These are phyloP conservation scores for Collybiopsis confluens DNA, from an alignment of 768 basidiomycete genomes.

Conservation along the genomic window DNA sequence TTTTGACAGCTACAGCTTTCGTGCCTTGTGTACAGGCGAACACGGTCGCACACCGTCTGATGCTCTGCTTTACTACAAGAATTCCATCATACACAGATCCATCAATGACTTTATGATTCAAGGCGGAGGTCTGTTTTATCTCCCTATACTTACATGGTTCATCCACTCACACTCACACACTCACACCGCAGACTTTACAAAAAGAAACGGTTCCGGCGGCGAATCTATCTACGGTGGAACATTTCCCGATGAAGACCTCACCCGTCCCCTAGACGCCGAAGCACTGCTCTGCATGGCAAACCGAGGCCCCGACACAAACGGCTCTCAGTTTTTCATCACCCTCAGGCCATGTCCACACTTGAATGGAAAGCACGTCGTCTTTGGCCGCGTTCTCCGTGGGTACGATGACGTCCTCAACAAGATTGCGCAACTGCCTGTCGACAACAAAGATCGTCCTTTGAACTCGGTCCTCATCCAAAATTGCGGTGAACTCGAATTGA, in stretches of 20 bases:
- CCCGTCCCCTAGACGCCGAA: slow-evolving; percentile 56
- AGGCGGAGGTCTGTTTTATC: slow-evolving; percentile 51
- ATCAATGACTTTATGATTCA: slow-evolving; percentile 81
- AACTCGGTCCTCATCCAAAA: slow-evolving; percentile 65
- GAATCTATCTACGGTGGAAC: slow-evolving; percentile 76
- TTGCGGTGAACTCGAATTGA: slow-evolving; percentile 83
- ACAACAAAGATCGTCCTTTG: slow-evolving; percentile 71
- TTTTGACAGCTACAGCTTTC: slow-evolving; percentile 52
- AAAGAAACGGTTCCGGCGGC: slow-evolving; percentile 75
- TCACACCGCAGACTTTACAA: slow-evolving; percentile 58
- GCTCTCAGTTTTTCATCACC: slow-evolving; percentile 85
- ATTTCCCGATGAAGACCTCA: slow-evolving; percentile 77
- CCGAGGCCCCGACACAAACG: slow-evolving; percentile 77
- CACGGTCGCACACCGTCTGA: slow-evolving; percentile 64
- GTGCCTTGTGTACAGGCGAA: slow-evolving; percentile 83
- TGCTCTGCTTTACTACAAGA: slow-evolving; percentile 81
- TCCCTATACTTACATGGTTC: slow-evolving; percentile 13
- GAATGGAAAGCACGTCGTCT: slow-evolving; percentile 62
- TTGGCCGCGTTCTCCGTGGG: slow-evolving; percentile 55
- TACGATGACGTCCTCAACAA: slow-evolving; percentile 55
- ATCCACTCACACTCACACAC: neutral
- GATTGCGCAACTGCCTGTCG: slow-evolving; percentile 62
- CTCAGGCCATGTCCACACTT: slow-evolving; percentile 65
- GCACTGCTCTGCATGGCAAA: slow-evolving; percentile 92
- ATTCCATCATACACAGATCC: slow-evolving; percentile 71